A percentile compares a stretch with the other conserved stretches of the same genome.
These are phyloP conservation scores for Fusarium sp. DNA, from an alignment of 2,329 filamentous ascomycete genomes.

Conservation along the genomic window DNA sequence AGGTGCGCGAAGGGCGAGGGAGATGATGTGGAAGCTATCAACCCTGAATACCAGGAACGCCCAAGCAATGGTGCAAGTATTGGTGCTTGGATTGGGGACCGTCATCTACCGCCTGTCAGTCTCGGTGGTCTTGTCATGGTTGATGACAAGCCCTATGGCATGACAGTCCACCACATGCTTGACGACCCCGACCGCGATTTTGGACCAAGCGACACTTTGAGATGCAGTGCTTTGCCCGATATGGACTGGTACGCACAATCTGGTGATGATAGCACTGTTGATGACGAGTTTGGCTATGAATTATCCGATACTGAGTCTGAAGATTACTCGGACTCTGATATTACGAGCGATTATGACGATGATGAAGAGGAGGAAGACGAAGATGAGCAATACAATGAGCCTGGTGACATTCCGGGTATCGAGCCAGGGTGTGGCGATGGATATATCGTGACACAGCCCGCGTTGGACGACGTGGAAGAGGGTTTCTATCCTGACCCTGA, in stretches of 20 bases:
- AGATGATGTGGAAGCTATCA: constrained; percentile 63
- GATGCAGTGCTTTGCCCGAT: constrained; percentile 56
- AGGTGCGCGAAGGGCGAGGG: constrained; percentile 53
- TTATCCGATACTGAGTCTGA: constrained; percentile 73
- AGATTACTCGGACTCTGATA: constrained; percentile 60
- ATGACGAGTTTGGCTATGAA: constrained; percentile 69
- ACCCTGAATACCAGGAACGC: constrained; percentile 80
- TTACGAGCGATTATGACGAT: constrained; percentile 65
- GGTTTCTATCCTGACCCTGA: constrained; percentile 83
- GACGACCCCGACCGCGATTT: constrained; percentile 72
- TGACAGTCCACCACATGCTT: constrained; percentile 98
- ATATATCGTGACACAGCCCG: constrained; percentile 89
- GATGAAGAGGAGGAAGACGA: constrained; percentile 64
- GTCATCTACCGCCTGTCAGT: constrained; percentile 89
- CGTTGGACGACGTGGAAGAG: constrained; percentile 85
- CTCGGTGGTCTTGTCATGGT: constrained; percentile 89
- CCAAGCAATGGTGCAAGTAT: constrained; percentile 92
- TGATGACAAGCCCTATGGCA: constrained; percentile 86
- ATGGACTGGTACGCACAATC: constrained; percentile 60
- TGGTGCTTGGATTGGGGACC: constrained; percentile 86
- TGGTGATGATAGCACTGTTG: constrained; percentile 57
- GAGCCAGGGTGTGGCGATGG: constrained; percentile 79
- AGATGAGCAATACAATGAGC: constrained; percentile 67
- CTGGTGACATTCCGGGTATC: constrained; percentile 83
- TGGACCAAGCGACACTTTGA: constrained; percentile 43